Base-by-base conservation (phyloP, 768 basidiomycete species). In the Porphyrellus cyaneotinctus region DNA sequence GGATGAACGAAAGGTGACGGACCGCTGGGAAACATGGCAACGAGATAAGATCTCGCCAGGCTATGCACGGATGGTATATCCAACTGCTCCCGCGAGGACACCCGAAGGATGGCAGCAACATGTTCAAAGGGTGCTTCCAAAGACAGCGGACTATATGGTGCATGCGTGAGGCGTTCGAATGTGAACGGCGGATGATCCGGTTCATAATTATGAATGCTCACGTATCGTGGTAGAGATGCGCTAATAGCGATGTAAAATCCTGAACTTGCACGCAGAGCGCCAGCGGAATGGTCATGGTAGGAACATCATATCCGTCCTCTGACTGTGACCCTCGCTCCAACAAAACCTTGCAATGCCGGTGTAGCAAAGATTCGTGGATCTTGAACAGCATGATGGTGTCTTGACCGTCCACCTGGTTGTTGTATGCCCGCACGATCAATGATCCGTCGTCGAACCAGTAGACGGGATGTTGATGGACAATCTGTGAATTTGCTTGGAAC, bases 381-480 rank as follows among this genome's bases (percentile, higher is more conserved):
- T 75, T 83, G 74, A 83, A 89, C 22, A 73, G 59, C 23, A 74
- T 63, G 20, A 41, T 23, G 26, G 23, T 17, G 12, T 50, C 36
- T 43, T 47, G 51, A 32, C 12, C 31, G 20, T 53, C 52, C 32
- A 17, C 10, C 12, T 43, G 50, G 17, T 43, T 72, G 63, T 53
- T 74, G 65, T 32, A 78, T 69, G 58, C 56, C 53, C 70, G 70
- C 32, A 88, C 61, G 28, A 84, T 66, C 13, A 85, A 63, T 18
- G 80, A 80, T 53, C 82, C 87, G 60, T 88, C 85, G 31, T 82
- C 74, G 57, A 87, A 81, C 84, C 84, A 88, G 63, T 79, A 85
- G 22, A 68, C 66, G 1, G 77, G 74, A 62, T 85, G 81, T 38
- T 57, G 68, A 20, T 49, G 49, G 15, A 17, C 31, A 18, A 5